Base-by-base conservation (phyloP, 495 filamentous ascomycete genomes). In the Polyplosphaeria fusca region DNA sequence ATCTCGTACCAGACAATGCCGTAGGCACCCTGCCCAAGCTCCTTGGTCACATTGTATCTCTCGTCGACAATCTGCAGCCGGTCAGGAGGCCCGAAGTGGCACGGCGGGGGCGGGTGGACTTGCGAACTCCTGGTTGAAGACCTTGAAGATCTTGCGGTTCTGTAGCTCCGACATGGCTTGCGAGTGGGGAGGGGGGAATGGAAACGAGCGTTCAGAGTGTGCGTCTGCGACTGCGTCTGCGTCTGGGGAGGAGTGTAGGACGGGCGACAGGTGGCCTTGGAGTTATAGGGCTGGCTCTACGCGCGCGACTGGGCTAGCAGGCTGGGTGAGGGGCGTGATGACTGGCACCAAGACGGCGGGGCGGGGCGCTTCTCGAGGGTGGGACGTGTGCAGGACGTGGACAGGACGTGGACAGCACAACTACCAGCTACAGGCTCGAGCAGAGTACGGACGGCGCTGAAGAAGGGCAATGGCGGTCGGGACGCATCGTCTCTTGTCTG, bases 21-120 rank as follows among this genome's bases (percentile, higher is more conserved):
- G 65, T 97, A 98, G 55, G 93, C 94, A 59, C 93, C 93, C 69
- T 98, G 93, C 22, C 94, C 93, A 38, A 98, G 80, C 76, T 98
- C 93, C 79, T 98, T 98, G 49, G 91, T 98, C 58, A 98, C 93
- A 68, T 86, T 95, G 76, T 98, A 98, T 47, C 94, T 82, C 74
- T 97, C 91, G 70, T 96, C 94, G 58, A 98, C 93, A 61, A 96
- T 86, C 30, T 35, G 30, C 30, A 14, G 30, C 7, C 30, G 30
- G 30, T 35, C 30, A 35, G 30, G 14, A 7, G 7, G 30, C 30
- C 7, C 7, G 7, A 7, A 7, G 7, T 14, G 7, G 30, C 7
- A 7, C 7, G 14, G 7, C 7, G 14, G 14, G 14, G 30, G 30
- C 7, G 7, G 30, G 30, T 7, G 30, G 7, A 35, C 30, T 35